Percentiles rank a stretch among this genome's conserved stretches.
Evolutionary conservation across 768 basidiomycete genomes (phyloP).

Genomic region (Punctularia strigosozonata): DNA sequence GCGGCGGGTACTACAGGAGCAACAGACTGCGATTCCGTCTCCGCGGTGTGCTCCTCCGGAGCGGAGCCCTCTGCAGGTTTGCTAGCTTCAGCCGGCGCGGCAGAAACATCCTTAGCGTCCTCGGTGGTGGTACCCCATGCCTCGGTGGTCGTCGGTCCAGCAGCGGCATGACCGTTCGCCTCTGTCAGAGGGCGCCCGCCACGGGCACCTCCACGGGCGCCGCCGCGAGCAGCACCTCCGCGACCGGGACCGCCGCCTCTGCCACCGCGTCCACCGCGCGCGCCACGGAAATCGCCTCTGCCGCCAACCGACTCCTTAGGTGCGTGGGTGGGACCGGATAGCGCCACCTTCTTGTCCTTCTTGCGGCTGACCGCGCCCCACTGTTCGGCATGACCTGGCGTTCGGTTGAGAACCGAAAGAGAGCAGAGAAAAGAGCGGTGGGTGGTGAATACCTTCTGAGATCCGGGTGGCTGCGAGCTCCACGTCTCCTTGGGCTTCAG

Average conservation of each 20-base stretch:
- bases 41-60: too few relatives aligned
- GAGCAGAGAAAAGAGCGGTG: slow-evolving; percentile 4
- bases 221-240: slow-evolving; percentile 28
- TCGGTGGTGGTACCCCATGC: slow-evolving; percentile 17
- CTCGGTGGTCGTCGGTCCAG: slow-evolving; percentile 15
- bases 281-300: slow-evolving; percentile 48
- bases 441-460: slow-evolving; percentile 44
- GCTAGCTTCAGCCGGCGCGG: slow-evolving; percentile 10
- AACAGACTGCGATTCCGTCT: too few relatives aligned
- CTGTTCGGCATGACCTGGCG: slow-evolving; percentile 57
- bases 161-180: slow-evolving; percentile 16
- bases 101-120: slow-evolving; percentile 15
- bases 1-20: too few relatives aligned
- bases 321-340: slow-evolving; percentile 24
- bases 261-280: slow-evolving; percentile 52
- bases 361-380: slow-evolving; percentile 81
- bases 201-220: slow-evolving; percentile 31
- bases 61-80: too few relatives aligned
- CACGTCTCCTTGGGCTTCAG: slow-evolving; percentile 59
- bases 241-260: slow-evolving; percentile 34
- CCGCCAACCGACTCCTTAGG: slow-evolving; percentile 41
- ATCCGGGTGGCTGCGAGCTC: slow-evolving; percentile 63
- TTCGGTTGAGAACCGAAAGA: slow-evolving; percentile 10
- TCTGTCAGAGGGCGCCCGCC: slow-evolving; percentile 31
- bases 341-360: slow-evolving; percentile 67